Evolutionary conservation across 805 yeast species (phyloP).

Genomic region (Cyberlindnera bimundalis): DNA sequence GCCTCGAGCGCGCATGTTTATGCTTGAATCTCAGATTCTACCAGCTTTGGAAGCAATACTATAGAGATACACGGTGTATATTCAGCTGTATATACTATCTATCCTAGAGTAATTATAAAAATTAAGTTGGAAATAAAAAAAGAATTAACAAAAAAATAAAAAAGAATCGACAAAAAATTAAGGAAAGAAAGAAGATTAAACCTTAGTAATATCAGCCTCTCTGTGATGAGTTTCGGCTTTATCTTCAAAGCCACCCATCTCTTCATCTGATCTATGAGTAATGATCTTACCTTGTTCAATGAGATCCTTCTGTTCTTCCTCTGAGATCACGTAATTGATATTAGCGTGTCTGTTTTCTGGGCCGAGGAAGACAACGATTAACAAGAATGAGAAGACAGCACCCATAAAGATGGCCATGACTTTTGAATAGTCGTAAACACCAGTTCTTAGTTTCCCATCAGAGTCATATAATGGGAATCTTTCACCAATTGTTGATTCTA

Average conservation of each 20-base stretch:
- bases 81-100: too few relatives aligned
- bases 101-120: too few relatives aligned
- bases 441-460: conserved; percentile 28
- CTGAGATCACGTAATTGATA: conserved; percentile 23
- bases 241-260: conserved; percentile 9
- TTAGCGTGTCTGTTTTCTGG: conserved; percentile 51
- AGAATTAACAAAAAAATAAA: too few relatives aligned
- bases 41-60: too few relatives aligned
- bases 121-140: too few relatives aligned
- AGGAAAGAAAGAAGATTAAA: too few relatives aligned
- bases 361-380: conserved; percentile 52
- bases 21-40: too few relatives aligned
- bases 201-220: conserved; percentile 1
- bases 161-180: too few relatives aligned
- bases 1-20: too few relatives aligned
- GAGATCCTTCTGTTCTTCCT: conserved; percentile 24
- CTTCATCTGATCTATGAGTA: conserved; percentile 19
- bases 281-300: conserved; percentile 26
- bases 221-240: conserved; percentile 11
- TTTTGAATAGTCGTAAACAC: conserved; percentile 48
- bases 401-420: conserved; percentile 69
- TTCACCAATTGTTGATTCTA: conserved; percentile 59
- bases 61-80: too few relatives aligned
- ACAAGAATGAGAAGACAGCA: conserved; percentile 52
- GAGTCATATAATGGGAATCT: conserved; percentile 40